phyloP scores from a whole-genome alignment of 2,329 filamentous ascomycete species.

The Cladosporium cucumerinum region DNA sequence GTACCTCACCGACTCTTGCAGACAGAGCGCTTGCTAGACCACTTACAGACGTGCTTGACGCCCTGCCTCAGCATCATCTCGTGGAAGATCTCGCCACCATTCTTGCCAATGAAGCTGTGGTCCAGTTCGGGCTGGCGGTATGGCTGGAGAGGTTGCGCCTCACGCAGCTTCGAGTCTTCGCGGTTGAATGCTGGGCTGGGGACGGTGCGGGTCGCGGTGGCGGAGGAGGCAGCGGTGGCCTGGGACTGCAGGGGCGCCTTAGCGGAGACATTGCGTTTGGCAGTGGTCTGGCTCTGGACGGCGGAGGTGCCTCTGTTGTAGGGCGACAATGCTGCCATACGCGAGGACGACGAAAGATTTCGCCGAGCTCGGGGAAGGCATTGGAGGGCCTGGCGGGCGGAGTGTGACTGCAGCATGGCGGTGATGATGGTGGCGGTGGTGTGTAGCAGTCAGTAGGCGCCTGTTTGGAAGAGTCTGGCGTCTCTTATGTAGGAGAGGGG shows the following conservation, averaged over 20 bases:
- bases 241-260: constrained; percentile 44
- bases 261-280: constrained; percentile 37
- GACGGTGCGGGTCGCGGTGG: constrained; percentile 38
- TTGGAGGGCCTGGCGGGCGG: constrained; percentile 38
- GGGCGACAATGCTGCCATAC: constrained; percentile 43
- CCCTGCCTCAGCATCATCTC: constrained; percentile 96
- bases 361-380: constrained; percentile 39
- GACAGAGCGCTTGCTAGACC: neutral
- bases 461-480: constrained; percentile 2
- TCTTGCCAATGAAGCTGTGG: constrained; percentile 81
- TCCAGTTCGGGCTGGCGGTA: constrained; percentile 50
- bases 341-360: constrained; percentile 42
- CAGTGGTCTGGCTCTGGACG: constrained; percentile 23
- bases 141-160: constrained; percentile 46
- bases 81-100: constrained; percentile 94
- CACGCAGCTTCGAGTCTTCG: constrained; percentile 34
- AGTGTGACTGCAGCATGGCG: constrained; percentile 32
- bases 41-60: constrained; percentile 92
- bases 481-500: neutral
- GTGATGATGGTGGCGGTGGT: constrained; percentile 19
- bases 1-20: constrained; percentile 9
- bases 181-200: constrained; percentile 51
- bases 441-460: constrained; percentile 10
- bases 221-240: constrained; percentile 38
- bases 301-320: constrained; percentile 33